These are phyloP conservation scores for Amanita thiersii DNA, from an alignment of 768 basidiomycete genomes.

Conservation along the genomic window DNA sequence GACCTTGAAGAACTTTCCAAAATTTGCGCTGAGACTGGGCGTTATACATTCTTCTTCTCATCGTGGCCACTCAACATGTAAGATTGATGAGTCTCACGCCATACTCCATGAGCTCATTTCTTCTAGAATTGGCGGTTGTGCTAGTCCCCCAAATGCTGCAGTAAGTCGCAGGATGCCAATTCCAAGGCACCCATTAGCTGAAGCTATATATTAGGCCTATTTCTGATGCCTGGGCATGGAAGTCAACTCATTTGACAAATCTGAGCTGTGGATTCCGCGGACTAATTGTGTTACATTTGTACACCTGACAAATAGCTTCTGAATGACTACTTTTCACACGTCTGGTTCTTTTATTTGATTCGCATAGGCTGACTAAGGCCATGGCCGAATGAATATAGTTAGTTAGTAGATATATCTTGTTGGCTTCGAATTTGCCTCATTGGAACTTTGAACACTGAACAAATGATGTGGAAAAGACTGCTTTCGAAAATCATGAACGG, in stretches of 20 bases:
- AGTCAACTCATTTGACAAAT: background rate
- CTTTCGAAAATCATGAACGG: no score
- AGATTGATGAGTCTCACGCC: slow-evolving; percentile 15
- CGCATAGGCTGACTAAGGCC: no score
- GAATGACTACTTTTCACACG: no score
- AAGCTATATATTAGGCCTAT: slow-evolving; percentile 17
- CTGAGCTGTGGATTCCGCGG: background rate
- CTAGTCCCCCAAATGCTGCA: slow-evolving; percentile 65
- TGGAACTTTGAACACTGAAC: no score
- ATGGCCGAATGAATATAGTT: no score
- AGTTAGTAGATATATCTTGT: no score
- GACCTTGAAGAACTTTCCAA: slow-evolving; percentile 58
- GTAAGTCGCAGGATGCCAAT: slow-evolving; percentile 27
- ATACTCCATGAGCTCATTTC: slow-evolving; percentile 7
- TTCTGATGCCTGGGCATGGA: slow-evolving; percentile 14
- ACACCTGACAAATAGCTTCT: no score
- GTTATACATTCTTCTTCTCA: slow-evolving; percentile 71
- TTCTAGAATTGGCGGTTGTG: slow-evolving; percentile 53
- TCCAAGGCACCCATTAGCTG: background rate
- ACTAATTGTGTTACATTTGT: background rate
- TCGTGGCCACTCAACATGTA: slow-evolving; percentile 72
- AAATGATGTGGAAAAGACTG: no score
- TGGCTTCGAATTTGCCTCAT: no score
- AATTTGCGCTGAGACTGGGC: slow-evolving; percentile 44
- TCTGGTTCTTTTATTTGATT: no score